Conservation (phyloP, 129 eudicot species). For the Centella asiatica region DNA sequence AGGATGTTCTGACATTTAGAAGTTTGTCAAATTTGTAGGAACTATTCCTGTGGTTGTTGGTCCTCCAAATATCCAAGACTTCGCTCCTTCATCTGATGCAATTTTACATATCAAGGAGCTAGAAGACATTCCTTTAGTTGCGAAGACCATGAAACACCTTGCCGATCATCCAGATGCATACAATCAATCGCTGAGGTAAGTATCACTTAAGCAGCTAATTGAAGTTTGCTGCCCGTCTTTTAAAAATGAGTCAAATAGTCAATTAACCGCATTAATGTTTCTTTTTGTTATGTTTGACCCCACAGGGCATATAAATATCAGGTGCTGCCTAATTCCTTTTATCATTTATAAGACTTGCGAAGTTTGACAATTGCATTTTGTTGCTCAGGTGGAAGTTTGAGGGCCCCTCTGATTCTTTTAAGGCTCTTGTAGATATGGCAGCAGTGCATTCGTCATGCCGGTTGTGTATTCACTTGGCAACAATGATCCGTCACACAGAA, state of each 20-base stretch:
- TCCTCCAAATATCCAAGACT: slow-evolving; percentile 92
- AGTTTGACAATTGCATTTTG: neutral
- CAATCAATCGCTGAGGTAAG: slow-evolving; percentile 63
- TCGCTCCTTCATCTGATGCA: slow-evolving; percentile 79
- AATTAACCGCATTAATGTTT: neutral
- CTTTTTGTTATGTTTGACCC: neutral
- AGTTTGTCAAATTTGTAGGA: slow-evolving; percentile 35
- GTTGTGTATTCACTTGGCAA: slow-evolving; percentile 75
- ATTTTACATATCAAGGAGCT: slow-evolving; percentile 74
- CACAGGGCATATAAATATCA: neutral
- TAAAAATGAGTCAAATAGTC: neutral
- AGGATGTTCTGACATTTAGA: slow-evolving; percentile 6
- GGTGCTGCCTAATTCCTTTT: neutral
- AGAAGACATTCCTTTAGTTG: slow-evolving; percentile 47
- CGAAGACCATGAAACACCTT: slow-evolving; percentile 76
- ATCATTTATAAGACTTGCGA: too few relatives aligned
- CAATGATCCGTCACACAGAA: slow-evolving; percentile 66
- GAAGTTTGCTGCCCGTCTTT: neutral
- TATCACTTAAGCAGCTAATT: neutral
- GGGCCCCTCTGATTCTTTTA: slow-evolving; percentile 94
- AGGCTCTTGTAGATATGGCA: slow-evolving; percentile 97
- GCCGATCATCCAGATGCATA: slow-evolving; percentile 67
- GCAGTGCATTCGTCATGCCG: slow-evolving; percentile 99
- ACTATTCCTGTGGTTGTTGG: slow-evolving; percentile 90
- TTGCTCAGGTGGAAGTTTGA: slow-evolving; percentile 79